These are phyloP conservation scores for Paraconiothyrium sp. DNA, from an alignment of 2,329 filamentous ascomycete species.

Conservation along the genomic window DNA sequence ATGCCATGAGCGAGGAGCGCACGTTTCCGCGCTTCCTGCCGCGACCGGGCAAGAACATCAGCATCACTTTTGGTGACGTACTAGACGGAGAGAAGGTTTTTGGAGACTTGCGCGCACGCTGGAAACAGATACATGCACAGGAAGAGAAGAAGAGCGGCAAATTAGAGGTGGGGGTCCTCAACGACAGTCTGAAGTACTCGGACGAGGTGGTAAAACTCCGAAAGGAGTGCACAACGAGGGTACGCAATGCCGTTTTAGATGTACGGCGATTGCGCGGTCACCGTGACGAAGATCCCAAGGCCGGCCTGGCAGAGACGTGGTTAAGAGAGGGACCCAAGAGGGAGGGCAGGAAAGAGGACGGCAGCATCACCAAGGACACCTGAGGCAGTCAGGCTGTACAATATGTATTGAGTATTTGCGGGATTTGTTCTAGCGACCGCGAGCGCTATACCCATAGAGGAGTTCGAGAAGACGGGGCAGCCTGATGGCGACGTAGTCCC, in stretches of 20 bases:
- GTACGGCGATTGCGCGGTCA: slow-evolving; percentile 76
- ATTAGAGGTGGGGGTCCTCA: slow-evolving; percentile 66
- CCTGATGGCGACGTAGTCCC: neutral
- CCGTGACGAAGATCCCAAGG: slow-evolving; percentile 81
- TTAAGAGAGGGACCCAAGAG: slow-evolving; percentile 62
- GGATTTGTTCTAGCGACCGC: neutral
- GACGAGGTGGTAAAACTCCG: slow-evolving; percentile 80
- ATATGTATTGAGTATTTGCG: slow-evolving; percentile 18
- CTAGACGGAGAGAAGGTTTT: slow-evolving; percentile 79
- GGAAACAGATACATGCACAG: slow-evolving; percentile 72
- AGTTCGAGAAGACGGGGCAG: neutral
- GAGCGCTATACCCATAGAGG: slow-evolving; percentile 8
- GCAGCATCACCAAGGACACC: slow-evolving; percentile 67
- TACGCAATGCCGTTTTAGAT: slow-evolving; percentile 82
- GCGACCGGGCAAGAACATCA: slow-evolving; percentile 74
- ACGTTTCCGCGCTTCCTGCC: slow-evolving; percentile 83
- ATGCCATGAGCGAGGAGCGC: slow-evolving; percentile 87
- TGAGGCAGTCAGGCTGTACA: slow-evolving; percentile 40
- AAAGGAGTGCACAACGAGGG: slow-evolving; percentile 79
- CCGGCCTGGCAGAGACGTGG: slow-evolving; percentile 84
- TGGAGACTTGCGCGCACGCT: slow-evolving; percentile 77
- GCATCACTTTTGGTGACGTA: slow-evolving; percentile 80
- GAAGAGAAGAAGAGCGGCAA: slow-evolving; percentile 57
- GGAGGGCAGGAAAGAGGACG: slow-evolving; percentile 69
- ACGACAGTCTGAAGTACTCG: slow-evolving; percentile 71